A percentile compares a stretch with the other conserved stretches of the same genome.
These are phyloP conservation scores for Trichoderma sp. DNA, from an alignment of 2,329 filamentous ascomycete species.

Conservation along the genomic window DNA sequence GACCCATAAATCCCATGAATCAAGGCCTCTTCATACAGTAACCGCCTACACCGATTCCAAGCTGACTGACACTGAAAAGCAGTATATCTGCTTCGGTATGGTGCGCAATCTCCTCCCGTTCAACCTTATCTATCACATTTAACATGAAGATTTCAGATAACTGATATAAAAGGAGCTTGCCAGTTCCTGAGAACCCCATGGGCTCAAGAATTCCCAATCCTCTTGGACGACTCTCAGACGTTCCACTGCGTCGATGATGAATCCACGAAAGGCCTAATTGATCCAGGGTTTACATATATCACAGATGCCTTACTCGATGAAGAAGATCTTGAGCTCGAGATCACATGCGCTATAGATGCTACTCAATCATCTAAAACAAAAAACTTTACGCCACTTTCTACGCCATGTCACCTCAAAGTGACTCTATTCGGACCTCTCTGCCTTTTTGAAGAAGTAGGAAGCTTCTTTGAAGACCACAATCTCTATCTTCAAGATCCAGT, in stretches of 20 bases:
- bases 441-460: not conserved
- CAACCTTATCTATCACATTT: not conserved
- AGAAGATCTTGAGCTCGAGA: not conserved
- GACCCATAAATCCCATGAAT: not conserved
- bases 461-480: not conserved
- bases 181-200: not conserved
- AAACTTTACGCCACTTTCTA: not conserved
- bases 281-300: not conserved
- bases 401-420: not conserved
- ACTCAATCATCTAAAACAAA: not conserved
- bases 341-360: not conserved
- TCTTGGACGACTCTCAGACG: not conserved
- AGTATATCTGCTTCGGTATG: slow-evolving; percentile 3
- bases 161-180: not conserved
- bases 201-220: not conserved
- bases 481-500: slow-evolving; percentile 11
- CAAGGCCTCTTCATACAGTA: not conserved
- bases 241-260: not conserved
- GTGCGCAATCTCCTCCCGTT: not conserved
- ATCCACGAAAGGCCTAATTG: not conserved
- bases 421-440: not conserved
- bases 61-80: not conserved
- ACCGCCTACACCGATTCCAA: not conserved
- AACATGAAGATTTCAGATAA: not conserved
- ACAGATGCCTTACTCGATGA: not conserved